Evolutionary conservation across 1,139 yeast species (phyloP).

Genomic region (Zygosaccharomyces pseudobailii): DNA sequence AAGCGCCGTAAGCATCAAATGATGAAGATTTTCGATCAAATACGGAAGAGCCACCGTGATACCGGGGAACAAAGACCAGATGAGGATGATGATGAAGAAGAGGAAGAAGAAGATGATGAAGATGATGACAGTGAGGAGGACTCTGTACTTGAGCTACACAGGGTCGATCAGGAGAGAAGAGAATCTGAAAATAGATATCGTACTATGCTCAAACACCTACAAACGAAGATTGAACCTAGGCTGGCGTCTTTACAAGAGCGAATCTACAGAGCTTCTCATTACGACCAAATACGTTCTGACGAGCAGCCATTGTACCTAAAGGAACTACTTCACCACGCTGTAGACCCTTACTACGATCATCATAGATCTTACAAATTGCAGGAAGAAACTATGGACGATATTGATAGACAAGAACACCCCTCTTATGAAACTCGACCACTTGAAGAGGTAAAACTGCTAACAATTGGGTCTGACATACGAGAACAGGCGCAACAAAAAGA

Average conservation of each 20-base stretch:
- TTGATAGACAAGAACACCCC: conserved; percentile 20
- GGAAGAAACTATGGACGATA: conserved; percentile 22
- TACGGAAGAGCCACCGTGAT: conserved; percentile 33
- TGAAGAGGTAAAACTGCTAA: not conserved
- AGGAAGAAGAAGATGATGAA: conserved; percentile 18
- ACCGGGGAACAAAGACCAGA: conserved; percentile 25
- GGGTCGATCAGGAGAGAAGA: conserved; percentile 22
- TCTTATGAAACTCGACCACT: not conserved
- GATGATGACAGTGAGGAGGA: conserved; percentile 28
- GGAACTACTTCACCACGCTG: conserved; percentile 22
- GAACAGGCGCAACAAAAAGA: not conserved
- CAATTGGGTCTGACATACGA: not conserved
- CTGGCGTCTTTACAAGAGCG: conserved; percentile 22
- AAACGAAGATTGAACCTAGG: conserved; percentile 19
- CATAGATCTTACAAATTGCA: conserved; percentile 23
- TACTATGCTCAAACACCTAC: conserved; percentile 20
- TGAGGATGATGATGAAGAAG: conserved; percentile 21
- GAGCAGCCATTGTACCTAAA: conserved; percentile 22
- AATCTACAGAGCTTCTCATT: conserved; percentile 20
- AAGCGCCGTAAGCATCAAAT: conserved; percentile 48
- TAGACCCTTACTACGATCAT: conserved; percentile 28
- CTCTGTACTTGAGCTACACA: conserved; percentile 24
- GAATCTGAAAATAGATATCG: conserved; percentile 27
- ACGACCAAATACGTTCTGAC: conserved; percentile 18
- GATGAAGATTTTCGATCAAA: conserved; percentile 47